phyloP scores from a whole-genome alignment of 2,329 filamentous ascomycete genomes.

The Sarocladiaceae sp. region DNA sequence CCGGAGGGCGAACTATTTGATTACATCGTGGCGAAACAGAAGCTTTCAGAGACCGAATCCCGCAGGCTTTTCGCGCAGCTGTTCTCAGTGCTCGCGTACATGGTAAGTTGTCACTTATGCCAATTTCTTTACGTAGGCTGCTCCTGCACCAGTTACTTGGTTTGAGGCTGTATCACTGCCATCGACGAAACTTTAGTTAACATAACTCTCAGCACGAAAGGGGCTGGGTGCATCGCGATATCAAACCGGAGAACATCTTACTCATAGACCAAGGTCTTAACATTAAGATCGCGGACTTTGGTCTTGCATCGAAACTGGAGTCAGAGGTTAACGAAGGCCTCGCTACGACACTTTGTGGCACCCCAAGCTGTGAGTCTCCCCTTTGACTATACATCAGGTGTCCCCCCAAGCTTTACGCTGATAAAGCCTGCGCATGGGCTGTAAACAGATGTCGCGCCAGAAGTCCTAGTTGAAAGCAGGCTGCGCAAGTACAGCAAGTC shows the following conservation, averaged over 20 bases:
- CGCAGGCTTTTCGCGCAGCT: slow-evolving; percentile 78
- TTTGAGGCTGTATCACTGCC: background rate
- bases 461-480: slow-evolving; percentile 65
- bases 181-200: background rate
- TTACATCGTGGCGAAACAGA: slow-evolving; percentile 76
- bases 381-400: slow-evolving; percentile 48
- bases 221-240: slow-evolving; percentile 84
- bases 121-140: background rate
- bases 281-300: slow-evolving; percentile 77
- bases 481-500: slow-evolving; percentile 68
- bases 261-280: slow-evolving; percentile 69
- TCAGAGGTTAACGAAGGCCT: slow-evolving; percentile 74
- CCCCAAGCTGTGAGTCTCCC: slow-evolving; percentile 67
- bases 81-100: slow-evolving; percentile 79
- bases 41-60: slow-evolving; percentile 70
- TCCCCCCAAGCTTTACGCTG: slow-evolving; percentile 72
- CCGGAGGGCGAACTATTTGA: slow-evolving; percentile 88
- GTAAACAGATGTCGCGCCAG: slow-evolving; percentile 62
- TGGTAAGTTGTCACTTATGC: slow-evolving; percentile 52
- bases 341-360: slow-evolving; percentile 78
- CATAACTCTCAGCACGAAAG: slow-evolving; percentile 66
- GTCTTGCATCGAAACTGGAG: slow-evolving; percentile 75
- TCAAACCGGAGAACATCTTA: slow-evolving; percentile 78
- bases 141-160: background rate
- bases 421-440: slow-evolving; percentile 72